Conservation (phyloP, 352 stramenopile species). For the Pythium graminicola region DNA sequence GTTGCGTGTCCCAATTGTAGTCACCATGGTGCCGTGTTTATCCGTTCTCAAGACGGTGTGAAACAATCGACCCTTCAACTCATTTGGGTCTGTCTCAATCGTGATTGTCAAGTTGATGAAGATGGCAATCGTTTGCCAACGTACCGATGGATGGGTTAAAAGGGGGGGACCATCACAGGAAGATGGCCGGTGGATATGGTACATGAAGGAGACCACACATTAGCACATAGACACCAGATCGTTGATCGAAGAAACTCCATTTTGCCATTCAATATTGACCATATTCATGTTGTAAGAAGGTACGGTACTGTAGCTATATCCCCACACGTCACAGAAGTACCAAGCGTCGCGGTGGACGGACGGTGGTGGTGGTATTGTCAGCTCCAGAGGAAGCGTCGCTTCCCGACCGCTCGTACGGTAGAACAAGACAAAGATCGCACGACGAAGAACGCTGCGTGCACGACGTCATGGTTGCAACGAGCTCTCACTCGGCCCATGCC, state of each 20-base stretch:
- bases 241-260: too few species aligned
- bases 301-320: too few species aligned
- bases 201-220: neutral
- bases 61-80: constrained; percentile 83
- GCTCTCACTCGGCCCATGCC: constrained; percentile 14
- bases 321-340: constrained; percentile 12
- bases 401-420: neutral
- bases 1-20: constrained; percentile 73
- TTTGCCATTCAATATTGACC: neutral
- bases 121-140: constrained; percentile 75
- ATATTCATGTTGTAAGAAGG: constrained; percentile 4
- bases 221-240: too few species aligned
- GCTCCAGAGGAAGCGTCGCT: constrained; percentile 4
- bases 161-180: too few species aligned
- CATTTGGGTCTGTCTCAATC: constrained; percentile 86
- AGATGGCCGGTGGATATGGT: too few species aligned
- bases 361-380: neutral
- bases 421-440: neutral
- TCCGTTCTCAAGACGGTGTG: constrained; percentile 82
- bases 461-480: constrained; percentile 21
- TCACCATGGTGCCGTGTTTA: constrained; percentile 80
- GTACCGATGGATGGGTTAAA: constrained; percentile 84
- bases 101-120: constrained; percentile 82
- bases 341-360: constrained; percentile 9
- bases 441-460: neutral